These are phyloP conservation scores for Arthromyces matolae DNA, from an alignment of 768 basidiomycete species.

Conservation along the genomic window DNA sequence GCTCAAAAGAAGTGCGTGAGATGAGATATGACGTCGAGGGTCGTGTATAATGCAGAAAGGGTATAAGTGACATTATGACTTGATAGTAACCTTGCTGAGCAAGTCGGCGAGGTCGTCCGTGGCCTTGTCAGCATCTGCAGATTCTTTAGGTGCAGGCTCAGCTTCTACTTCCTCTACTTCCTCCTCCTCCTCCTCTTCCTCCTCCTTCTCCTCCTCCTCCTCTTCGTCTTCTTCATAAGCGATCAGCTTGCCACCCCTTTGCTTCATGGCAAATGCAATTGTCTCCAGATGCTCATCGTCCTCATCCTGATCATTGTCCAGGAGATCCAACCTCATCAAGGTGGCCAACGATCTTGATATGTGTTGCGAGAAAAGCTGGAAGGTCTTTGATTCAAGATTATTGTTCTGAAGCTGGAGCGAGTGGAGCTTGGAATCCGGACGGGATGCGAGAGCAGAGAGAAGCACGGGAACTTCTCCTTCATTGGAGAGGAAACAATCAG, in stretches of 20 bases:
- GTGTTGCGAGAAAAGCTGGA: constrained; percentile 62
- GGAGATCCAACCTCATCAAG: constrained; percentile 74
- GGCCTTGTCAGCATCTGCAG: constrained; percentile 22
- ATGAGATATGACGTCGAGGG: not conserved
- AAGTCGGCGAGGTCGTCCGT: constrained; percentile 63
- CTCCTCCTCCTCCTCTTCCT: constrained; percentile 45
- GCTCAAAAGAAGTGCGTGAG: constrained; percentile 3
- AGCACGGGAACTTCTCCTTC: constrained; percentile 76
- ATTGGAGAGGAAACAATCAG: constrained; percentile 84
- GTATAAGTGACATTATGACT: constrained; percentile 15
- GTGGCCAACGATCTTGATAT: constrained; percentile 55
- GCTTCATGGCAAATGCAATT: constrained; percentile 51
- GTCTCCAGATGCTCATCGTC: constrained; percentile 61
- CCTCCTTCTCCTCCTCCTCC: constrained; percentile 63
- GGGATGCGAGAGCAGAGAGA: constrained; percentile 55
- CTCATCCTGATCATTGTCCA: constrained; percentile 87
- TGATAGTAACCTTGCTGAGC: constrained; percentile 60
- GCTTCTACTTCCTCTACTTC: constrained; percentile 31
- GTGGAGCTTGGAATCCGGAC: constrained; percentile 72
- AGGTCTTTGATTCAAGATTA: constrained; percentile 72
- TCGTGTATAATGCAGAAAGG: not conserved
- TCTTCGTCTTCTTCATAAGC: constrained; percentile 80
- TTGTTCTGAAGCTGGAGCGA: constrained; percentile 87
- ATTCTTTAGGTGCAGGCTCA: constrained; percentile 28
- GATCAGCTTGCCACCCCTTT: constrained; percentile 63